Base-by-base conservation (phyloP, 2,329 filamentous ascomycete species). In the Eurotiales sp. region DNA sequence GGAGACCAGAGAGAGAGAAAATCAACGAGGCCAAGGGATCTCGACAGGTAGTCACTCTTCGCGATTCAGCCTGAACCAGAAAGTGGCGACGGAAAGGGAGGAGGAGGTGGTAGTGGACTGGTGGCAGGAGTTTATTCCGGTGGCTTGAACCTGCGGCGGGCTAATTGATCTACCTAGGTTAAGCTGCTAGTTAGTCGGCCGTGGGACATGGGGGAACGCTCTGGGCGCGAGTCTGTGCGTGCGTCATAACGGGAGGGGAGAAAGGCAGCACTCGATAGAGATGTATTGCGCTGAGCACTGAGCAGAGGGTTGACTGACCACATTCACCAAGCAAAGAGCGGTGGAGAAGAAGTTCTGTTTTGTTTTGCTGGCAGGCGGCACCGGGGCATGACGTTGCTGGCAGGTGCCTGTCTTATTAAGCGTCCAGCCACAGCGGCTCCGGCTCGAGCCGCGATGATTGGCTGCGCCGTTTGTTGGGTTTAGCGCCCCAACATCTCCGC, bases 401-500 rank as follows among this genome's bases (percentile, higher is more conserved):
- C n/a, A n/a, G n/a, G n/a, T n/a, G n/a, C n/a, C n/a, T n/a, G n/a
- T n/a, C n/a, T n/a, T n/a, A n/a, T n/a, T n/a, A n/a, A 27, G 25
- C 25, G 25, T 27, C 25, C 25, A 27, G 25, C 25, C 25, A 27
- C 25, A 27, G 5, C 5, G 10, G 25, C 25, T 15, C n/a, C 17
- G 21, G 15, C 44, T 5, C 45, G 25, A 5, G 25, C 25, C 5
- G 25, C 25, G 22, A 30, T 39, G 44, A 46, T 46, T 46, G 44
- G 44, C 22, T n/a, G 12, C 8, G 3, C n/a, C 6, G 34, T 41
- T 51, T 51, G 50, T 51, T 51, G 50, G 50, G 50, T 34, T 41
- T 30, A 36, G 50, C 36, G 50, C 39, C 50, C 42, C 50, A 51
- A 51, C 50, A n/a, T n/a, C n/a, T n/a, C n/a, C n/a, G n/a, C n/a